phyloP scores from a whole-genome alignment of 192 early-diverging fungal species.

The Backusella sp. region DNA sequence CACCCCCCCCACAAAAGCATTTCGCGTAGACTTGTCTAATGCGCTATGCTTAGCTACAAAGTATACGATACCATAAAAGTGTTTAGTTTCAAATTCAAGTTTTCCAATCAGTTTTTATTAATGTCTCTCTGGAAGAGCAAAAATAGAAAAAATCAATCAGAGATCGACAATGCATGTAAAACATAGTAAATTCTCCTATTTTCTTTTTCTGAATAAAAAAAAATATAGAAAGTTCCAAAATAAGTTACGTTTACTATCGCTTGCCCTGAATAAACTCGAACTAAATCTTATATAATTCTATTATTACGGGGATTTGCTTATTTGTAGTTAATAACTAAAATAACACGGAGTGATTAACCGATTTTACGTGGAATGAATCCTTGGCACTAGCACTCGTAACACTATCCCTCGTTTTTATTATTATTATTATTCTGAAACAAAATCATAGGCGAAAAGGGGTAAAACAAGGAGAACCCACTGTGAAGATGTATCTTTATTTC shows the following conservation, averaged over 20 bases:
- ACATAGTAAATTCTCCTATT: not conserved
- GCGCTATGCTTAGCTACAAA: not conserved
- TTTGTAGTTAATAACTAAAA: not conserved
- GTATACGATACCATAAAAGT: not conserved
- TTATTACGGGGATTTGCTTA: not conserved
- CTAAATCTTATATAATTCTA: not conserved
- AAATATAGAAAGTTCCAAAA: not conserved
- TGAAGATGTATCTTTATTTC: not conserved
- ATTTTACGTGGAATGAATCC: not conserved
- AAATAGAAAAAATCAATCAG: not conserved
- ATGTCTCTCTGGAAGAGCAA: not conserved
- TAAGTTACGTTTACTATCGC: not conserved
- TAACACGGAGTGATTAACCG: constrained; percentile 1
- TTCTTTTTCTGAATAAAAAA: not conserved
- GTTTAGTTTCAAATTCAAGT: not conserved
- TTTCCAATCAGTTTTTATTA: not conserved
- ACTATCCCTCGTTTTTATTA: not conserved
- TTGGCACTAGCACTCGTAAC: not conserved
- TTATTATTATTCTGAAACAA: not conserved
- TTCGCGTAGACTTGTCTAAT: not conserved
- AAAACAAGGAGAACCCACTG: not conserved
- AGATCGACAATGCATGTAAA: constrained; percentile 4
- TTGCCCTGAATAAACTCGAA: not conserved
- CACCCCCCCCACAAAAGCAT: not conserved
- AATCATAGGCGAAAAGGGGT: not conserved